These are phyloP conservation scores for Diplodia sapinea DNA, from an alignment of 2,329 filamentous ascomycete genomes.

Conservation along the genomic window DNA sequence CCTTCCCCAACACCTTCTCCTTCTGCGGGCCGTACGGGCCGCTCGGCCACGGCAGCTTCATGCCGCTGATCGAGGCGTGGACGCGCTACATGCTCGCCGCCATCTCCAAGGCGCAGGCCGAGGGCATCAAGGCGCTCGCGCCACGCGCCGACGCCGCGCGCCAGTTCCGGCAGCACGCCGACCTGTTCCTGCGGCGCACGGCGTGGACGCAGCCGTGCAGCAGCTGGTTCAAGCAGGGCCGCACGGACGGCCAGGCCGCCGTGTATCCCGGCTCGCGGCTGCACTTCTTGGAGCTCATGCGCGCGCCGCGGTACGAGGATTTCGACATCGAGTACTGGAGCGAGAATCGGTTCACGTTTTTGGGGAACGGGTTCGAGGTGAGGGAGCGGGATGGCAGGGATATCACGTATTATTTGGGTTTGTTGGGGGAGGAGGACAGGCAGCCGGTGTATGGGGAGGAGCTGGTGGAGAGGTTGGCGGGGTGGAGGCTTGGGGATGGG, in stretches of 20 bases:
- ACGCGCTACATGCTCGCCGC: slow-evolving; percentile 36
- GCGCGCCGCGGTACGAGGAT: slow-evolving; percentile 49
- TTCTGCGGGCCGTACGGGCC: slow-evolving; percentile 49
- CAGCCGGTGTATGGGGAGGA: slow-evolving; percentile 51
- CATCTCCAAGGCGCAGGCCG: slow-evolving; percentile 34
- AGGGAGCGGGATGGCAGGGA: slow-evolving; percentile 56
- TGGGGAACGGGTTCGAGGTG: slow-evolving; percentile 54
- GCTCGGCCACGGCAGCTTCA: slow-evolving; percentile 40
- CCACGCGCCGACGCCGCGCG: slow-evolving; percentile 40
- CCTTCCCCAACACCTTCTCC: slow-evolving; percentile 52
- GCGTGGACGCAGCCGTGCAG: slow-evolving; percentile 56
- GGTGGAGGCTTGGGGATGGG: slow-evolving; percentile 35
- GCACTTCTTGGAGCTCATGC: slow-evolving; percentile 48
- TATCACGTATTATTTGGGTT: slow-evolving; percentile 54
- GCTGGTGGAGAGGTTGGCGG: slow-evolving; percentile 48
- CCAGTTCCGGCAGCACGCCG: slow-evolving; percentile 52
- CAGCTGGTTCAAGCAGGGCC: slow-evolving; percentile 53
- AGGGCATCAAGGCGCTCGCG: slow-evolving; percentile 53
- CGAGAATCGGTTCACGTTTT: slow-evolving; percentile 49
- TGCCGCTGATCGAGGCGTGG: slow-evolving; percentile 51
- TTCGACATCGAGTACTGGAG: slow-evolving; percentile 51
- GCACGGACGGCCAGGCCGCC: slow-evolving; percentile 44
- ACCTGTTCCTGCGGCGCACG: slow-evolving; percentile 57
- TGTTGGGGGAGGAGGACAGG: slow-evolving; percentile 47
- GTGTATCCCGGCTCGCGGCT: slow-evolving; percentile 50